phyloP scores from a whole-genome alignment of 192 early-diverging fungal species.

The Podila verticillata region DNA sequence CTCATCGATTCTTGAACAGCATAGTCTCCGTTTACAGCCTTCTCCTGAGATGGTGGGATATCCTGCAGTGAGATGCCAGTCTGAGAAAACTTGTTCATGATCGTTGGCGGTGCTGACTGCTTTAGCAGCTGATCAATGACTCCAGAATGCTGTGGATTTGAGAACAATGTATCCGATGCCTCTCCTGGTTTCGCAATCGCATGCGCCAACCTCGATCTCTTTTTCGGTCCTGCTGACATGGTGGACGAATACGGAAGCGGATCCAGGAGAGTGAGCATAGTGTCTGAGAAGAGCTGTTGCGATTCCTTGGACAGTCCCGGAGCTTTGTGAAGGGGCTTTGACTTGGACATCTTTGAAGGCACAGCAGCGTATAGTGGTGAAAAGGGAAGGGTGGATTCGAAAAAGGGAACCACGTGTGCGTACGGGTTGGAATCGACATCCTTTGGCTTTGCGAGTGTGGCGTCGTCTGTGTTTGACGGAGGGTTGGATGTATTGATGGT shows the following conservation, averaged over 20 bases:
- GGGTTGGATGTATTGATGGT: conserved; percentile 3
- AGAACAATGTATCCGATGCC: conserved; percentile 31
- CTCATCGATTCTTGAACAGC: not conserved
- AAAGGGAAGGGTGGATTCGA: conserved; percentile 18
- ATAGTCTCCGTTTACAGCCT: conserved; percentile 20
- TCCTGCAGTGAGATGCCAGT: conserved; percentile 43
- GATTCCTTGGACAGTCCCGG: conserved; percentile 21
- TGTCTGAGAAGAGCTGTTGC: conserved; percentile 38
- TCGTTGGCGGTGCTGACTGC: conserved; percentile 21
- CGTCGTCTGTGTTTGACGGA: not conserved
- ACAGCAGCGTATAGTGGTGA: conserved; percentile 24
- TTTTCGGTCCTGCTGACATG: conserved; percentile 6
- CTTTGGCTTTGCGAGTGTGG: not conserved
- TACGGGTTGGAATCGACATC: conserved; percentile 26
- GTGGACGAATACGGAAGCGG: conserved; percentile 7
- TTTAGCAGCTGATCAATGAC: conserved; percentile 34
- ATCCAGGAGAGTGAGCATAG: conserved; percentile 27
- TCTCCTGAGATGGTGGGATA: conserved; percentile 10
- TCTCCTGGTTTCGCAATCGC: conserved; percentile 23
- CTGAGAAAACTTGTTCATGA: conserved; percentile 37
- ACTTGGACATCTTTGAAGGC: conserved; percentile 4
- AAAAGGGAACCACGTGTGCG: conserved; percentile 18
- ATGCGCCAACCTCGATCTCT: conserved; percentile 17
- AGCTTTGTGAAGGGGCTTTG: not conserved
- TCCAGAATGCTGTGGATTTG: conserved; percentile 19